These are phyloP conservation scores for Tolypocladium paradoxum DNA, from an alignment of 2,329 filamentous ascomycete species.

Conservation along the genomic window DNA sequence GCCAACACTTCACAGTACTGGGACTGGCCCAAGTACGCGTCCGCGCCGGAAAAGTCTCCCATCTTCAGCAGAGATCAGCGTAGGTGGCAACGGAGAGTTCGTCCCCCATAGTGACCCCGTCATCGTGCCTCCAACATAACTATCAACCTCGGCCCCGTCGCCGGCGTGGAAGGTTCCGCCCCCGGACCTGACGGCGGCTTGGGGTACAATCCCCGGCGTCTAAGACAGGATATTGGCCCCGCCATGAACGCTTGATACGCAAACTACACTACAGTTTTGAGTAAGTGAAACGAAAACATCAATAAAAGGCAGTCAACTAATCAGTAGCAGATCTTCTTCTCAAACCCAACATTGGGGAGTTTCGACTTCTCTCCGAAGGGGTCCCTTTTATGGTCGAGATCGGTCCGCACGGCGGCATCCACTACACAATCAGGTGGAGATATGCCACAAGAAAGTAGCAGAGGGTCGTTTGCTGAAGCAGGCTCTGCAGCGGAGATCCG, in stretches of 20 bases:
- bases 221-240: slow-evolving; percentile 11
- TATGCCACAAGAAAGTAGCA: too few relatives aligned
- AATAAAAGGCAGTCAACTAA: background rate
- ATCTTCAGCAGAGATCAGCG: slow-evolving; percentile 39
- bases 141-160: slow-evolving; percentile 22
- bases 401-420: background rate
- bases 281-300: background rate
- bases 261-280: background rate
- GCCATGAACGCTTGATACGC: background rate
- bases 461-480: background rate
- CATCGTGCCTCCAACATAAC: slow-evolving; percentile 16
- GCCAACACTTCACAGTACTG: slow-evolving; percentile 28
- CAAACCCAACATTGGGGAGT: background rate
- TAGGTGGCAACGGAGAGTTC: slow-evolving; percentile 34
- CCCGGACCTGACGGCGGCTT: too few relatives aligned
- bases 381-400: background rate
- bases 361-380: background rate
- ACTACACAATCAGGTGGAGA: background rate
- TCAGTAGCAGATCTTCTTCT: background rate
- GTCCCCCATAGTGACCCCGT: slow-evolving; percentile 15
- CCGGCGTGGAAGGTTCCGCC: slow-evolving; percentile 9
- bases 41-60: slow-evolving; percentile 33
- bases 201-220: slow-evolving; percentile 23
- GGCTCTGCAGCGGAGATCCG: slow-evolving; percentile 16
- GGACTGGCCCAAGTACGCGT: slow-evolving; percentile 37